Evolutionary conservation across 2,329 filamentous ascomycete species (phyloP), one percentile per base, ranked within the genome.

Genomic region (Blastomyces emzantsi): DNA sequence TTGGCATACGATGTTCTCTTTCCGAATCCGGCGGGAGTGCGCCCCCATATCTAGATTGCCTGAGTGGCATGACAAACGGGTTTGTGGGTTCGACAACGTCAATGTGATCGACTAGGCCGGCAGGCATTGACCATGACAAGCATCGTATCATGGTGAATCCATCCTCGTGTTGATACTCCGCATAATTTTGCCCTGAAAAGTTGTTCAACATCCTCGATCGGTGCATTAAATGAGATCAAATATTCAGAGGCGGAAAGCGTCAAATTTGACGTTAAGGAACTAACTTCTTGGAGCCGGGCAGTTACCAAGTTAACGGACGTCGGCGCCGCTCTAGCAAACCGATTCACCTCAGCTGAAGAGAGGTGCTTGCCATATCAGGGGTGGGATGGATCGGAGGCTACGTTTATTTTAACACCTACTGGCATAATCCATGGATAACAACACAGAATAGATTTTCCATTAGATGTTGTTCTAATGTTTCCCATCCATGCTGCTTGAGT

Each of bases 401-500:
- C 3, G 22, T 36, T 22, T 25, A 39, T 17, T 43, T 58, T 58
- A 58, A 43, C 36, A 41, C 43, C 25, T 41, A 15, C 30, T 4
- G 15, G n/a, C 8, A 58, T n/a, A 25, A 25, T 5, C 33, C 1
- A 41, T n/a, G n/a, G 19, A 36, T 13, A 39, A 17, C 8, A 58
- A 28, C 13, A 25, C 13, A 43, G 33, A 15, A 25, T 36, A 43
- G 43, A 58, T 36, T 58, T 28, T 58, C 55, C 55, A 58, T 58
- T 22, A 58, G 36, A 41, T 43, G 36, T 19, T 58, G 55, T 9
- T 58, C 55, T 11, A 58, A 19, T 25, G n/a, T 43, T 13, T 58
- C 36, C 55, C 30, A 58, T 58, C 55, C 36, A 39, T 58, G 19
- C n/a, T 58, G 55, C 55, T 58, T 58, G 33, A 56, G 19, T 9